phyloP scores from a whole-genome alignment of 768 basidiomycete genomes.

The Leccinum longicurvipes region DNA sequence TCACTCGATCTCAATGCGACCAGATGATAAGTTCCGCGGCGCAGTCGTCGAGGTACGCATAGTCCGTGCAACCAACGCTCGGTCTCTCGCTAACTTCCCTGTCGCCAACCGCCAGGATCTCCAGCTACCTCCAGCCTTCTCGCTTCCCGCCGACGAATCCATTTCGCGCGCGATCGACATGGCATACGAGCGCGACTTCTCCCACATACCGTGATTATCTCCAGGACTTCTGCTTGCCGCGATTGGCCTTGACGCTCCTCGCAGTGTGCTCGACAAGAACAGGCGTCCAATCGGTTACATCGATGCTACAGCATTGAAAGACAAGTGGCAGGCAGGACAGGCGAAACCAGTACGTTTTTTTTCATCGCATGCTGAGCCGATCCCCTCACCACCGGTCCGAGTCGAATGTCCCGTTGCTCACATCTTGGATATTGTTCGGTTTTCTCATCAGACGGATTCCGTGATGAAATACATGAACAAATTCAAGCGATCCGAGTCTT shows the following conservation, averaged over 20 bases:
- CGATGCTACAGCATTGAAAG: conserved; percentile 71
- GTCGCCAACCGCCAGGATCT: conserved; percentile 40
- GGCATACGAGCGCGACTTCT: conserved; percentile 93
- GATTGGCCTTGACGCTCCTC: not conserved
- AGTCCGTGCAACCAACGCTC: not conserved
- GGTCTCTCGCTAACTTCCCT: not conserved
- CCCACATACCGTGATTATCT: conserved; percentile 75
- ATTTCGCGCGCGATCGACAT: conserved; percentile 77
- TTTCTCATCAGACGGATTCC: conserved; percentile 55
- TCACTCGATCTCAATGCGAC: conserved; percentile 4
- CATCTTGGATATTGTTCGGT: not conserved
- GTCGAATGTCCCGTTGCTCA: not conserved
- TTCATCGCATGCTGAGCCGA: not conserved
- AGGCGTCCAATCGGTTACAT: conserved; percentile 82
- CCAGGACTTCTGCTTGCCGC: not conserved
- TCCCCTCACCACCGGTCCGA: not conserved
- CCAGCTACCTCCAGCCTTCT: conserved; percentile 85
- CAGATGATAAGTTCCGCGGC: conserved; percentile 68
- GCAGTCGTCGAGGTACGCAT: conserved; percentile 79
- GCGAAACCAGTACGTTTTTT: conserved; percentile 60
- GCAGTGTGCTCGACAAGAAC: conserved; percentile 69
- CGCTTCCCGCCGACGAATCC: conserved; percentile 66
- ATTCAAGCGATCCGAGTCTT: conserved; percentile 61
- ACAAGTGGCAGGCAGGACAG: conserved; percentile 70
- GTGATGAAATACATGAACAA: conserved; percentile 68